phyloP scores from a whole-genome alignment of 345 rosid genomes.

The Sisymbrium altissimum region DNA sequence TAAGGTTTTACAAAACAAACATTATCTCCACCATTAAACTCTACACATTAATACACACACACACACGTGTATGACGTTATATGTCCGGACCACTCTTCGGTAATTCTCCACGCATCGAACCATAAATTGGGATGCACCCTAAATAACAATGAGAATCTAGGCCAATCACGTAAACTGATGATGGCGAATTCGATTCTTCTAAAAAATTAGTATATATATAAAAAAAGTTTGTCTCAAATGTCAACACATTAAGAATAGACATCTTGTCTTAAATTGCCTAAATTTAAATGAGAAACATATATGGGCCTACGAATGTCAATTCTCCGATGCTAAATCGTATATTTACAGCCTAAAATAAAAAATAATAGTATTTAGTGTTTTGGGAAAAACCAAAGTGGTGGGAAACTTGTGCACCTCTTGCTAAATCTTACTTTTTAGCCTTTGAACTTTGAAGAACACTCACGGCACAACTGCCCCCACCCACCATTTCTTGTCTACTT shows the following conservation, averaged over 20 bases:
- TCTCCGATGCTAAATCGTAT: conserved; percentile 22
- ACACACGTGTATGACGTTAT: not conserved
- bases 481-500: conserved; percentile 23
- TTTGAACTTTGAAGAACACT: conserved; percentile 23
- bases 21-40: no score
- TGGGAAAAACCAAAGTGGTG: conserved; percentile 23
- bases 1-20: no score
- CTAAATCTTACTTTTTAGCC: conserved; percentile 20
- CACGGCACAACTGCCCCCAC: conserved; percentile 38
- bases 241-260: conserved; percentile 18
- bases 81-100: not conserved
- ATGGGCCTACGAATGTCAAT: conserved; percentile 14
- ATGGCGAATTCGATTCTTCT: not conserved
- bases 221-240: not conserved
- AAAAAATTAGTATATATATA: not conserved
- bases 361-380: conserved; percentile 3
- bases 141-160: not conserved
- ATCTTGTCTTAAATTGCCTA: not conserved
- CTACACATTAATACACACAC: not conserved
- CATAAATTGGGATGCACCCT: not conserved
- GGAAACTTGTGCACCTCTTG: conserved; percentile 34
- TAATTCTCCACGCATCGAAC: not conserved
- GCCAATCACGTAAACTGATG: not conserved
- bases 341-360: conserved; percentile 20
- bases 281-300: conserved; percentile 1